These are phyloP conservation scores for Thermochaetoides thermophila DNA, from an alignment of 495 filamentous ascomycete genomes.

Conservation along the genomic window DNA sequence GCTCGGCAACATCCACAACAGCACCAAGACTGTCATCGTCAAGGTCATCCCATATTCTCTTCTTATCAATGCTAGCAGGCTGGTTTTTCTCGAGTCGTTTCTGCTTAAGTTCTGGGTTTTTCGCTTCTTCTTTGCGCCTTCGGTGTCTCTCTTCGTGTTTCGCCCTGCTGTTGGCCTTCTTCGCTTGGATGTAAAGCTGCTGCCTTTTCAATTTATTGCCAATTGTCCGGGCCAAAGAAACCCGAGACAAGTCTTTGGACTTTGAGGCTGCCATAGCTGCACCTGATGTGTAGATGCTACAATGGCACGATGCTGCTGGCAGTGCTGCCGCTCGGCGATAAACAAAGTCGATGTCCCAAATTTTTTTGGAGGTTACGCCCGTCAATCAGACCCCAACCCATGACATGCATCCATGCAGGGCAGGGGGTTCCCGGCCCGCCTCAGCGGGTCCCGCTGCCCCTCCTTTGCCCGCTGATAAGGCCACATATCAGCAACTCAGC, in stretches of 20 bases:
- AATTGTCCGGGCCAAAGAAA: conserved; percentile 17
- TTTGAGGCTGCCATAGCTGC: too few relatives aligned
- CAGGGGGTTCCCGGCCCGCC: conserved; percentile 7
- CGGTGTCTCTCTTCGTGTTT: conserved; percentile 65
- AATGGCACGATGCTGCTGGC: too few relatives aligned
- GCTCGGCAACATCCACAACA: conserved; percentile 61
- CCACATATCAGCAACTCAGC: too few relatives aligned
- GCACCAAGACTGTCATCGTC: conserved; percentile 61
- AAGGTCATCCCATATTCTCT: conserved; percentile 87
- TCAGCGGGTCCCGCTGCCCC: too few relatives aligned
- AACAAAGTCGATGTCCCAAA: too few relatives aligned
- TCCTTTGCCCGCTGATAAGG: too few relatives aligned
- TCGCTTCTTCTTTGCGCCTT: conserved; percentile 69
- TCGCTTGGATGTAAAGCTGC: conserved; percentile 59
- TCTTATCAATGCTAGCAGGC: conserved; percentile 71
- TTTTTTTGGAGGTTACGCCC: conserved; percentile 1
- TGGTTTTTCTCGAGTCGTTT: conserved; percentile 63
- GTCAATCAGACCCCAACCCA: background rate
- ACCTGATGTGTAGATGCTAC: too few relatives aligned
- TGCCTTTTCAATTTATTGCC: conserved; percentile 65
- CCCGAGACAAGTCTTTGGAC: too few relatives aligned
- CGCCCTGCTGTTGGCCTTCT: conserved; percentile 52
- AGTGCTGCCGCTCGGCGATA: too few relatives aligned
- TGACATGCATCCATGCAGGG: conserved; percentile 4
- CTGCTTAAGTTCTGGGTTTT: conserved; percentile 59